phyloP scores from a whole-genome alignment of 2,329 filamentous ascomycete genomes.

The Talaromyces sp. region DNA sequence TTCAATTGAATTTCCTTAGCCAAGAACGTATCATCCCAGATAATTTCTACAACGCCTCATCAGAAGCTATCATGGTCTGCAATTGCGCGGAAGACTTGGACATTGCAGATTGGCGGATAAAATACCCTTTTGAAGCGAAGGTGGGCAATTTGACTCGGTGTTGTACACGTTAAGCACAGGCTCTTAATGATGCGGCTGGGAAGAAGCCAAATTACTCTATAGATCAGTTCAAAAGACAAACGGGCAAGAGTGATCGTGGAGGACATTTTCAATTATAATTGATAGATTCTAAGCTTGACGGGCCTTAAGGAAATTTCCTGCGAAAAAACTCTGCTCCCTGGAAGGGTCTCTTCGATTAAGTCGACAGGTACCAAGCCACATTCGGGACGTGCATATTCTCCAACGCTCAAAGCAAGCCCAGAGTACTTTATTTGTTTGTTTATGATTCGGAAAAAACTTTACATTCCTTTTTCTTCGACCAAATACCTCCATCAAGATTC shows the following conservation, averaged over 20 bases:
- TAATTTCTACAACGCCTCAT: slow-evolving; percentile 33
- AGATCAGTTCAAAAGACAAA: background rate
- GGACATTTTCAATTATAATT: too few relatives aligned
- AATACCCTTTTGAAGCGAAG: slow-evolving; percentile 38
- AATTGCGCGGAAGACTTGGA: slow-evolving; percentile 37
- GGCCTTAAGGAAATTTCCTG: too few relatives aligned
- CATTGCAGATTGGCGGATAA: slow-evolving; percentile 41
- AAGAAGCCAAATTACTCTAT: slow-evolving; percentile 14
- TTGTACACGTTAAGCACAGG: slow-evolving; percentile 25
- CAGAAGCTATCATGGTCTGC: slow-evolving; percentile 36
- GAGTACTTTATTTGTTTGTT: too few relatives aligned
- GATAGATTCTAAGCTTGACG: too few relatives aligned
- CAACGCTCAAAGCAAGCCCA: too few relatives aligned
- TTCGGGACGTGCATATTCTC: too few relatives aligned
- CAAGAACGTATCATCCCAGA: slow-evolving; percentile 27
- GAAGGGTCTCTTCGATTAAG: too few relatives aligned
- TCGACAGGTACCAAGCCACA: too few relatives aligned
- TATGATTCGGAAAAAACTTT: too few relatives aligned
- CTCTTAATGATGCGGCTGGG: slow-evolving; percentile 27
- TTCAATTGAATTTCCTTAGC: background rate
- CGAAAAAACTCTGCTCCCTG: too few relatives aligned
- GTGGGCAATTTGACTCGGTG: slow-evolving; percentile 14
- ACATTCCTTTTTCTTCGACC: too few relatives aligned
- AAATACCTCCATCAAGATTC: too few relatives aligned
- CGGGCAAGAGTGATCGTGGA: background rate